phyloP scores from a whole-genome alignment of 805 yeast genomes.

The Teunomyces lycoperdinae region DNA sequence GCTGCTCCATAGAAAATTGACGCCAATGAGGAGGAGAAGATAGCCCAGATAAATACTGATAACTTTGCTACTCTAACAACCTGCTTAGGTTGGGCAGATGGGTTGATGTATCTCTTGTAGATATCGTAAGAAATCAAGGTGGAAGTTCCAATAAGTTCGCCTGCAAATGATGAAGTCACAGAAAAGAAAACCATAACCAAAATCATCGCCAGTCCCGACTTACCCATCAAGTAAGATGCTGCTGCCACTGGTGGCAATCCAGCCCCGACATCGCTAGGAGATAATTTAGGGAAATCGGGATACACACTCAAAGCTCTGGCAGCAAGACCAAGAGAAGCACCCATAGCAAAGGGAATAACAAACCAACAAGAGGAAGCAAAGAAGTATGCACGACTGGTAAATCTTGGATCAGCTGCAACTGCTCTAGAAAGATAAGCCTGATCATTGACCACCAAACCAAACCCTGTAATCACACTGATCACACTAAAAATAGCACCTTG shows the following conservation, averaged over 20 bases:
- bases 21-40: slow-evolving; percentile 19
- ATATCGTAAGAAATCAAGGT: slow-evolving; percentile 29
- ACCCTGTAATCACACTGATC: slow-evolving; percentile 20
- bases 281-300: slow-evolving; percentile 18
- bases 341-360: slow-evolving; percentile 24
- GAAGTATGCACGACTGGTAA: slow-evolving; percentile 21
- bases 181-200: slow-evolving; percentile 37
- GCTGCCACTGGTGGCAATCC: slow-evolving; percentile 22
- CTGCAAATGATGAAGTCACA: slow-evolving; percentile 41
- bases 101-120: slow-evolving; percentile 23
- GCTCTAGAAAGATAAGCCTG: slow-evolving; percentile 26
- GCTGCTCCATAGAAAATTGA: slow-evolving; percentile 23
- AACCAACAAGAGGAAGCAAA: slow-evolving; percentile 25
- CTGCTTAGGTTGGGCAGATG: slow-evolving; percentile 20
- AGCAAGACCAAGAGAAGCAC: slow-evolving; percentile 36
- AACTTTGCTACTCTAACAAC: slow-evolving; percentile 21
- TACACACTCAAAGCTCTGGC: slow-evolving; percentile 26
- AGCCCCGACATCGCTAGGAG: slow-evolving; percentile 15
- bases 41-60: slow-evolving; percentile 20
- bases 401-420: slow-evolving; percentile 21
- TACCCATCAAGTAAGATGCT: slow-evolving; percentile 22
- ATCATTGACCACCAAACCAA: slow-evolving; percentile 21
- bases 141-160: slow-evolving; percentile 41
- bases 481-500: slow-evolving; percentile 21
- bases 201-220: slow-evolving; percentile 24